Evolutionary conservation across 371 early-diverging fungal genomes (phyloP), one percentile per base, ranked within the genome.

Genomic region (Spraguea lophii): DNA sequence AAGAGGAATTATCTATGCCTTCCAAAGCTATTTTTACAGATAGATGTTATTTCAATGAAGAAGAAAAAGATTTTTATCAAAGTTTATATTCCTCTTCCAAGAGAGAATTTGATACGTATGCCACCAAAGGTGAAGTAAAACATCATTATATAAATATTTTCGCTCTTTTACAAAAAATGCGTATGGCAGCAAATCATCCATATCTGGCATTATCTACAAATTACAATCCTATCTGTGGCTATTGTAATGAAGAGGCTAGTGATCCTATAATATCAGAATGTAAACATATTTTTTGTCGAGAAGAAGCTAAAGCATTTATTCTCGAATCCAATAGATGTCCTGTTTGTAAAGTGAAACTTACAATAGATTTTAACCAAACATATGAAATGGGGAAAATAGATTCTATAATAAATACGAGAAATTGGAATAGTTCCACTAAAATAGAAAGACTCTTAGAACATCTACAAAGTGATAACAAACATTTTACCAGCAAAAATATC

Each of bases 111-210:
- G 76, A 76, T 2, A 80, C 82, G 0, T 91, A 87, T 69, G 82
- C 82, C 1, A 73, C 75, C 41, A 73, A 78, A 56, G 81, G 80
- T 10, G 82, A 88, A 0, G 83, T 88, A 1, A 70, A 85, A 38
- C 87, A 85, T 63, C 81, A 89, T 62, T 92, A 88, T 59, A 87
- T 87, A 38, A 80, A 85, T 57, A 86, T 89, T 49, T 76, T 75
- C 56, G 57, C 56, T 37, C 61, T 76, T 21, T 50, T 75, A 35
- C 61, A 59, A 15, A 61, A 74, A 39, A 73, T 77, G 75, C 41
- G 72, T 38, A 51, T 68, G 20, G 73, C 83, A 23, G 85, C 81
- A 26, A 84, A 90, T 65, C 92, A 91, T 67, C 89, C 89, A 1
- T 81, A 80, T 57, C 59, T 83, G 52, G 76, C 80, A 30, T 54